Percentiles rank a stretch among this genome's conserved stretches.
Conservation (phyloP, 2,329 filamentous ascomycete species). For the Diaporthe sp. region DNA sequence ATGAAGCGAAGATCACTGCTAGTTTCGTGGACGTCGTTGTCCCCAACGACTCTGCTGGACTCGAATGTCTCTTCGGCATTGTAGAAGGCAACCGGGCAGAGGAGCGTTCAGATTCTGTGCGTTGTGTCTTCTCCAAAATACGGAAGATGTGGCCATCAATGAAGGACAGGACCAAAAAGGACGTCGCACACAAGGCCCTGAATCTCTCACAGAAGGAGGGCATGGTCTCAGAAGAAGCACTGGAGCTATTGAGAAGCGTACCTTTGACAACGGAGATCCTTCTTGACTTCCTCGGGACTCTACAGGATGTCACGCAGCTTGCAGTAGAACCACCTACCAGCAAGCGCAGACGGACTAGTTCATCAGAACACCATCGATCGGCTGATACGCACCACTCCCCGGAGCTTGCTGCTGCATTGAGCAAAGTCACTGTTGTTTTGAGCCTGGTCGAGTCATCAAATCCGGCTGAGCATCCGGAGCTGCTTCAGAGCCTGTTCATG, state of each 20-base stretch:
- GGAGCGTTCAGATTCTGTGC: constrained; percentile 69
- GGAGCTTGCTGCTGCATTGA: constrained; percentile 77
- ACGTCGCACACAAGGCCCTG: constrained; percentile 74
- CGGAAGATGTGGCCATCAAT: constrained; percentile 79
- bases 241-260: constrained; percentile 80
- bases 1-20: constrained; percentile 51
- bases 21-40: constrained; percentile 65
- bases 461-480: constrained; percentile 79
- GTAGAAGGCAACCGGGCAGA: constrained; percentile 57
- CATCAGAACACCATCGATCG: constrained; percentile 74
- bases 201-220: constrained; percentile 66
- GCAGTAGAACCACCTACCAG: constrained; percentile 79
- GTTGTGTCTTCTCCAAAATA: constrained; percentile 77
- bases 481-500: constrained; percentile 85
- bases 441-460: constrained; percentile 88
- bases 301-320: constrained; percentile 81
- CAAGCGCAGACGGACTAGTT: constrained; percentile 85
- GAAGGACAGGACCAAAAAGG: constrained; percentile 72
- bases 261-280: constrained; percentile 82
- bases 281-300: constrained; percentile 77
- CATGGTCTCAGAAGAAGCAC: constrained; percentile 67
- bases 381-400: constrained; percentile 73
- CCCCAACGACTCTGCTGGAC: constrained; percentile 65
- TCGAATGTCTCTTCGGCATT: constrained; percentile 65
- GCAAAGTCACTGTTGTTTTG: constrained; percentile 86